Percentiles rank a stretch among this genome's conserved stretches.
Conservation (phyloP, 2,329 filamentous ascomycete species). For the Phaeophleospora eucalypticola region DNA sequence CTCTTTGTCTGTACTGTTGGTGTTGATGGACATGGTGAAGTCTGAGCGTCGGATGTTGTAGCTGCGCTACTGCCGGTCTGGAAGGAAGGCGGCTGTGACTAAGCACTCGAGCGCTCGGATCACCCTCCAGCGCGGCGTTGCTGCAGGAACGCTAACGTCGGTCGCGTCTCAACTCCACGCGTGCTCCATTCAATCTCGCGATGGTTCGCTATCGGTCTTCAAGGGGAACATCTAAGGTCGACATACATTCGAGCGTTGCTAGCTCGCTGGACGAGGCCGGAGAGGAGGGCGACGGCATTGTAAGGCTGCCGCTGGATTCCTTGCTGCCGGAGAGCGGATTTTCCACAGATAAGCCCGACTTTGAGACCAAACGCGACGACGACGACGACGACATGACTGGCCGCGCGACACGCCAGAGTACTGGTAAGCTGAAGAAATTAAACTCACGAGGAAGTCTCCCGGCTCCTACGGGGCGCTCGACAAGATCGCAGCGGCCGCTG, state of each 20-base stretch:
- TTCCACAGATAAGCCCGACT: background rate
- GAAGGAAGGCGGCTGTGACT: background rate
- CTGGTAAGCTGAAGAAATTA: background rate
- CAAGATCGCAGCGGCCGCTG: background rate
- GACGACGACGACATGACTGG: too few species aligned
- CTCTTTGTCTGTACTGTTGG: too few species aligned
- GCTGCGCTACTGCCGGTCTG: background rate
- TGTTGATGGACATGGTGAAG: background rate
- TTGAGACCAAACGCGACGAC: constrained; percentile 1
- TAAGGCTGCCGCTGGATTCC: background rate
- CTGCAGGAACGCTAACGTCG: too few species aligned
- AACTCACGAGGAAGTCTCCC: background rate
- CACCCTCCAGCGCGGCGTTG: too few species aligned
- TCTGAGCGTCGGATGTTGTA: background rate
- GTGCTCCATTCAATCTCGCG: background rate
- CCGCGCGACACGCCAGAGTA: too few species aligned
- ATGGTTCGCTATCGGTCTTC: background rate
- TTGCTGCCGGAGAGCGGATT: background rate
- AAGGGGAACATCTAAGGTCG: too few species aligned
- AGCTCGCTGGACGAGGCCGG: background rate
- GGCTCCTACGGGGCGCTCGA: background rate
- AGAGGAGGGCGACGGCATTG: background rate
- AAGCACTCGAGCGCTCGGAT: background rate
- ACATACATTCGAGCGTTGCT: background rate
- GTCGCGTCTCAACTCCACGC: background rate